These are phyloP conservation scores for Punctularia strigosozonata DNA, from an alignment of 768 basidiomycete species.

Conservation along the genomic window DNA sequence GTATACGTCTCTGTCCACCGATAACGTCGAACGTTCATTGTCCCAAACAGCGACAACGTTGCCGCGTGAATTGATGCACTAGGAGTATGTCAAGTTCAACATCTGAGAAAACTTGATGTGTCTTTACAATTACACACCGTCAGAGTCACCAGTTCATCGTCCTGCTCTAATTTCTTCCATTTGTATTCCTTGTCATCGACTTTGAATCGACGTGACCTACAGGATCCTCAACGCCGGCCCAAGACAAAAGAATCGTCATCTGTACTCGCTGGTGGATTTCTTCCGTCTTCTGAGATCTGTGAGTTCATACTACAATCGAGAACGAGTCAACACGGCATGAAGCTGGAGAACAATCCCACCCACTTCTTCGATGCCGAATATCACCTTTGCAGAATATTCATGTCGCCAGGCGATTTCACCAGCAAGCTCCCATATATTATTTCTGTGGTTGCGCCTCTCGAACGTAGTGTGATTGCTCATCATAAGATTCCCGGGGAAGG, in stretches of 20 bases:
- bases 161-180: constrained; percentile 38
- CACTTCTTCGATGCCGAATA: constrained; percentile 40
- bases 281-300: constrained; percentile 37
- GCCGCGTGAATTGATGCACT: constrained; percentile 41
- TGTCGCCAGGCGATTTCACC: constrained; percentile 44
- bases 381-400: constrained; percentile 28
- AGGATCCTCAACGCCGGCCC: too few species aligned
- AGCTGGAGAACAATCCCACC: not conserved
- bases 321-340: not conserved
- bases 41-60: constrained; percentile 37
- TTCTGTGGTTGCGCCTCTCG: constrained; percentile 33
- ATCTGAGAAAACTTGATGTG: not conserved
- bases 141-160: constrained; percentile 21
- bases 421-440: constrained; percentile 35
- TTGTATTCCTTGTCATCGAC: constrained; percentile 38
- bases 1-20: constrained; percentile 27
- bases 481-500: constrained; percentile 30
- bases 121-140: not conserved
- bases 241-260: too few species aligned
- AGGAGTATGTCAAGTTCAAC: not conserved
- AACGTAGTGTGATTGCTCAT: constrained; percentile 32
- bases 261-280: constrained; percentile 38
- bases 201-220: constrained; percentile 45
- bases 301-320: constrained; percentile 23
- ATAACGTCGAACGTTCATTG: constrained; percentile 24